Evolutionary conservation across 75 land plant species (phyloP), one percentile per base, ranked within the genome.

Genomic region (Sequoiadendron giganteum): DNA sequence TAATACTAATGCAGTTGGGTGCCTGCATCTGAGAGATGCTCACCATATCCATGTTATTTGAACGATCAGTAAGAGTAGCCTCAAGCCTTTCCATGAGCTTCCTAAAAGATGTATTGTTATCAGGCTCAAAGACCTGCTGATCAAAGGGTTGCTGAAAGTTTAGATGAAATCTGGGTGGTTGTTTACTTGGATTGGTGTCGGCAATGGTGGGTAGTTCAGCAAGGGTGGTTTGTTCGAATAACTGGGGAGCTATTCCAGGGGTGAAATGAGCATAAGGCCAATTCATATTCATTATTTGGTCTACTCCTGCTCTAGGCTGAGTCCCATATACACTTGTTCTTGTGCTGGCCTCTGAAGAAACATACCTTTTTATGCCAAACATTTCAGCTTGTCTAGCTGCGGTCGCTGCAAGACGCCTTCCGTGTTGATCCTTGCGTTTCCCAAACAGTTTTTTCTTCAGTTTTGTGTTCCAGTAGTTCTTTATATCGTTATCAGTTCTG

Each of bases 401-500:
- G 0, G 48, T 16, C 32, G 80, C 47, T 0, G 34, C 49, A 47
- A 82, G 48, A 82, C 72, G 58, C 18, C 81, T 36, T 28, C 61
- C 42, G 3, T 83, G 90, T 9, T 85, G 84, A 30, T 87, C 87
- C 84, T 91, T 87, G 19, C 84, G 70, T 38, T 88, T 91, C 3
- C 91, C 92, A 34, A 91, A 73, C 9, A 91, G 86, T 80, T 91
- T 91, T 87, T 91, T 91, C 88, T 87, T 91, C 85, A 91, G 55
- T 43, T 87, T 91, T 9, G 92, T 91, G 88, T 91, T 91, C 92
- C 92, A 91, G 54, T 91, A 91, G 85, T 91, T 91, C 42, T 91
- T 91, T 25, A 91, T 91, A 55, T 91, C 92, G 25, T 91, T 91
- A 61, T 91, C 92, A 15, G 92, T 91, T 68, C 92, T 75, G 8